Evolutionary conservation across 2,329 filamentous ascomycete species (phyloP), one percentile per base, ranked within the genome.

Genomic region (Fusarium sp.): DNA sequence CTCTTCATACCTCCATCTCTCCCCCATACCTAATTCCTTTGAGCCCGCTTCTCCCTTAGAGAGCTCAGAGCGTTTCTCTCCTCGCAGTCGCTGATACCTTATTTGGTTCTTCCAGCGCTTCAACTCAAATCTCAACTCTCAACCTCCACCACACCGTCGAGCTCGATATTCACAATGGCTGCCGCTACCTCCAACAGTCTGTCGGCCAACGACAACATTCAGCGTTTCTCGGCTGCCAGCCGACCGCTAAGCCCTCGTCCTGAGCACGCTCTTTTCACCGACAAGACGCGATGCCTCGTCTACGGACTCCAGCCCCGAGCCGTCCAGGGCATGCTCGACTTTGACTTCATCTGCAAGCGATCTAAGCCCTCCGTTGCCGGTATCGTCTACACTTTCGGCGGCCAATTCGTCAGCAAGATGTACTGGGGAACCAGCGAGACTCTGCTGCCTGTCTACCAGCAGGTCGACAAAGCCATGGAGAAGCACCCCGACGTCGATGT

Each of bases 391-490:
- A 98, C 96, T 77, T 99, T 99, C 80, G 96, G 96, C 82, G 96
- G 96, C 76, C 96, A 99, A 86, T 99, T 99, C 90, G 96, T 99
- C 82, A 98, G 94, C 91, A 99, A 99, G 91, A 98, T 99, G 96
- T 99, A 99, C 92, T 99, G 96, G 96, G 96, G 96, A 80, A 99
- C 96, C 80, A 98, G 94, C 86, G 96, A 99, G 88, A 99, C 96
- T 70, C 91, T 99, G 74, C 90, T 99, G 77, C 96, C 96, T 71
- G 96, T 99, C 82, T 99, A 99, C 90, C 95, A 99, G 86, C 89
- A 93, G 79, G 92, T 94, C 52, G 86, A 90, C 76, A 97, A 98
- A 88, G 96, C 96, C 77, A 91, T 98, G 80, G 89, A 90, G 83
- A 99, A 99, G 91, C 96, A 99, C 89, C 90, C 88, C 70, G 96